Conservation (phyloP, 2,329 filamentous ascomycete genomes). For the Calycina herbarum region DNA sequence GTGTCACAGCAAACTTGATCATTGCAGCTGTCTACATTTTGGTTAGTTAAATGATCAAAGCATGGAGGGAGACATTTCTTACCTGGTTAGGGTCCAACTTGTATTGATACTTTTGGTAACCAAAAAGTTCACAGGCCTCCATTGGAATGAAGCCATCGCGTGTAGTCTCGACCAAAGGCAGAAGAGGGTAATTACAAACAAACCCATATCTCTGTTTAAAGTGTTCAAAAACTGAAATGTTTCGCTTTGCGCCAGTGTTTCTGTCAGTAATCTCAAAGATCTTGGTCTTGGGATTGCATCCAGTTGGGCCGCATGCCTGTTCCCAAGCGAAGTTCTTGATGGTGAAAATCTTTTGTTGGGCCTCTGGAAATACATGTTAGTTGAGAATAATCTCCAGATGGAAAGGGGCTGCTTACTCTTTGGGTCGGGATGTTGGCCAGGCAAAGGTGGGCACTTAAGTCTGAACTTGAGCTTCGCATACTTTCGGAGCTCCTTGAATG, state of each 20-base stretch:
- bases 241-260: conserved; percentile 43
- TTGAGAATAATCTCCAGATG: neutral
- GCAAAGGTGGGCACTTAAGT: conserved; percentile 49
- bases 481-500: conserved; percentile 55
- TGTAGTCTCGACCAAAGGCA: conserved; percentile 60
- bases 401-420: conserved; percentile 37
- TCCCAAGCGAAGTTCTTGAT: conserved; percentile 52
- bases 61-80: conserved; percentile 15
- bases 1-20: conserved; percentile 90
- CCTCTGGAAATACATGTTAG: conserved; percentile 1
- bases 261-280: conserved; percentile 53
- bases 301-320: conserved; percentile 44
- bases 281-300: conserved; percentile 51
- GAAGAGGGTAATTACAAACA: conserved; percentile 45
- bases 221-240: conserved; percentile 51
- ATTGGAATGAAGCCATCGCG: conserved; percentile 59
- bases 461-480: conserved; percentile 57
- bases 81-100: conserved; percentile 56
- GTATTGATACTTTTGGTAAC: conserved; percentile 61
- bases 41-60: conserved; percentile 9
- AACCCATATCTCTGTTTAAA: conserved; percentile 57
- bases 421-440: conserved; percentile 37
- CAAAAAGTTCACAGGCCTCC: conserved; percentile 55
- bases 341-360: conserved; percentile 48
- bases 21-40: conserved; percentile 69